Percentiles rank a stretch among this genome's conserved stretches.
Evolutionary conservation across 371 early-diverging fungal species (phyloP).

Genomic region (Blakeslea trispora): DNA sequence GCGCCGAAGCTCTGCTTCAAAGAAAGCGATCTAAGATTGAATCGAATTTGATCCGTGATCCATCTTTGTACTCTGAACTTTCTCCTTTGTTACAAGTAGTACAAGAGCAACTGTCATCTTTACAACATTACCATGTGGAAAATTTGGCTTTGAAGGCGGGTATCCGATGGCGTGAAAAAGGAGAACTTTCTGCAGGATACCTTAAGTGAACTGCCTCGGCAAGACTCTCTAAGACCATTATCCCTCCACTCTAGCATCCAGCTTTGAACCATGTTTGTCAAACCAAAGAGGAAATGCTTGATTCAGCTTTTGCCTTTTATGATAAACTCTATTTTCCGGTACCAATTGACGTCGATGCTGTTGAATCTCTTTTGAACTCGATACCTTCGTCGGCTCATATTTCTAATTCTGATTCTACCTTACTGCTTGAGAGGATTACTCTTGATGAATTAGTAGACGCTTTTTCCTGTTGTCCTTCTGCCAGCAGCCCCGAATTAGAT

Average conservation of each 20-base stretch:
- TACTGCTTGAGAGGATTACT: not conserved
- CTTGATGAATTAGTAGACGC: not conserved
- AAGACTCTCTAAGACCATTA: not conserved
- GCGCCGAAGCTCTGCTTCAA: not conserved
- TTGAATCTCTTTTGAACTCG: not conserved
- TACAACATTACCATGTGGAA: slow-evolving; percentile 7
- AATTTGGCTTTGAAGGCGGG: not conserved
- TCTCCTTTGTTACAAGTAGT: not conserved
- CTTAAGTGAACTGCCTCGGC: not conserved
- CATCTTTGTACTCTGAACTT: not conserved
- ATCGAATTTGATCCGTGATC: slow-evolving; percentile 11
- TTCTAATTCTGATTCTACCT: too few relatives aligned
- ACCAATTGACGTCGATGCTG: not conserved
- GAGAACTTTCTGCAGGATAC: too few relatives aligned
- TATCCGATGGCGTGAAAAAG: slow-evolving; percentile 5
- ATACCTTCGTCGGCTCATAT: not conserved
- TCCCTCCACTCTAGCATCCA: not conserved
- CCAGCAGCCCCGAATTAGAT: slow-evolving; percentile 20
- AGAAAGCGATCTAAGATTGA: slow-evolving; percentile 1
- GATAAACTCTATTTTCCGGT: slow-evolving; percentile 11
- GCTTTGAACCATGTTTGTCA: not conserved
- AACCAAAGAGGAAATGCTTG: not conserved
- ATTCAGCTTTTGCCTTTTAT: slow-evolving; percentile 11
- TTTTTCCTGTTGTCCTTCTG: not conserved
- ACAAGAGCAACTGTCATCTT: not conserved